phyloP scores from a whole-genome alignment of 2,329 filamentous ascomycete species.

The Sporothrix globosa region DNA sequence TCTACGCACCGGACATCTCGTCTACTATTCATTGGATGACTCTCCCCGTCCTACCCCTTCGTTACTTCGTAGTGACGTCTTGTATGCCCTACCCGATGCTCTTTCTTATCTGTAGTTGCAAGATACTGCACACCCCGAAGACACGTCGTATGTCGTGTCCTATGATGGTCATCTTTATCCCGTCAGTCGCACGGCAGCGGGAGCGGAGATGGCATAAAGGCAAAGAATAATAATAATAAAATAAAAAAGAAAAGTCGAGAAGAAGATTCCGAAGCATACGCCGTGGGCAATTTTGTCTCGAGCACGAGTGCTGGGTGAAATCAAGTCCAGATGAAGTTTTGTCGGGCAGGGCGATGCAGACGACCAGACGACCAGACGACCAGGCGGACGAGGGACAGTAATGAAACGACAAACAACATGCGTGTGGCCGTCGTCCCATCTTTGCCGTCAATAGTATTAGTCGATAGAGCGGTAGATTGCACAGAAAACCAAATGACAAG shows the following conservation, averaged over 20 bases:
- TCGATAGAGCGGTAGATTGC: background rate
- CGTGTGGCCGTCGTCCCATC: constrained; percentile 13
- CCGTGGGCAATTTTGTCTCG: background rate
- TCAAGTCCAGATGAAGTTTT: background rate
- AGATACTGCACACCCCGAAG: background rate
- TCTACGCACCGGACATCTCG: background rate
- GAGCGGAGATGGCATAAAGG: background rate
- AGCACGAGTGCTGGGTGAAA: no score
- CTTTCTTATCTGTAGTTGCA: background rate
- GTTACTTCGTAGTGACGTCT: background rate
- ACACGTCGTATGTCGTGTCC: background rate
- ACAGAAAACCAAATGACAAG: constrained; percentile 5
- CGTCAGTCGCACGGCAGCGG: background rate
- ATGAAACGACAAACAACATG: background rate
- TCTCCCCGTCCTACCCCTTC: no score
- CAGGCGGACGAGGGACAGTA: no score
- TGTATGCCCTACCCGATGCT: background rate
- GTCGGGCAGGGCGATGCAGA: no score
- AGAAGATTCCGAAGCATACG: no score
- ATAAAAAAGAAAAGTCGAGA: background rate
- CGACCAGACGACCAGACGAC: no score
- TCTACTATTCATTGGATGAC: background rate
- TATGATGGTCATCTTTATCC: background rate
- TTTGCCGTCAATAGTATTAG: background rate
- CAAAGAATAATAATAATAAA: background rate